Evolutionary conservation across 805 yeast species (phyloP).

Genomic region (Metschnikowia similis): DNA sequence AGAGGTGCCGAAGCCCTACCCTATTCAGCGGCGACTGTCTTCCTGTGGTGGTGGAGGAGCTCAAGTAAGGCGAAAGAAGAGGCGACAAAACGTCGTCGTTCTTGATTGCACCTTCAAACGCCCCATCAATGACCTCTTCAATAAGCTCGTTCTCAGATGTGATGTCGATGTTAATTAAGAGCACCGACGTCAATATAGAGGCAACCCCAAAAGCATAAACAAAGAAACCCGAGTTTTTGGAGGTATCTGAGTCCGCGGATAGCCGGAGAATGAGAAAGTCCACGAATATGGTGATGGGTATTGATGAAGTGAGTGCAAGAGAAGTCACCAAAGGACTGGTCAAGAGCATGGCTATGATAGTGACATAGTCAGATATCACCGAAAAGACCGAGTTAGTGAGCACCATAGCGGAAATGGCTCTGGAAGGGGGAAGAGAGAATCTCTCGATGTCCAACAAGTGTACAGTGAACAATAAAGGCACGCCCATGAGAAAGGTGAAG

Average conservation of each 20-base stretch:
- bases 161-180: conserved; percentile 43
- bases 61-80: conserved; percentile 41
- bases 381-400: conserved; percentile 42
- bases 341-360: conserved; percentile 47
- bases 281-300: conserved; percentile 49
- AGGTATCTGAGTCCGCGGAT: conserved; percentile 16
- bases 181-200: conserved; percentile 43
- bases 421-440: conserved; percentile 38
- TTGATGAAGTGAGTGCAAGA: conserved; percentile 47
- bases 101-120: conserved; percentile 45
- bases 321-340: conserved; percentile 53
- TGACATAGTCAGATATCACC: conserved; percentile 46
- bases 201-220: conserved; percentile 45
- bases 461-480: conserved; percentile 36
- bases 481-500: conserved; percentile 33
- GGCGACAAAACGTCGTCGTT: conserved; percentile 46
- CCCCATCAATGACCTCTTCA: conserved; percentile 44
- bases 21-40: conserved; percentile 6
- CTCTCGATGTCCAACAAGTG: conserved; percentile 37
- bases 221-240: conserved; percentile 19
- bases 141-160: conserved; percentile 42
- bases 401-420: conserved; percentile 30
- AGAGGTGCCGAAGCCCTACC: conserved; percentile 14
- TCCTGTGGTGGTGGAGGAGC: conserved; percentile 9
- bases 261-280: conserved; percentile 38